These are phyloP conservation scores for Komagataella phaffii DNA, from an alignment of 805 yeast genomes.

Conservation along the genomic window DNA sequence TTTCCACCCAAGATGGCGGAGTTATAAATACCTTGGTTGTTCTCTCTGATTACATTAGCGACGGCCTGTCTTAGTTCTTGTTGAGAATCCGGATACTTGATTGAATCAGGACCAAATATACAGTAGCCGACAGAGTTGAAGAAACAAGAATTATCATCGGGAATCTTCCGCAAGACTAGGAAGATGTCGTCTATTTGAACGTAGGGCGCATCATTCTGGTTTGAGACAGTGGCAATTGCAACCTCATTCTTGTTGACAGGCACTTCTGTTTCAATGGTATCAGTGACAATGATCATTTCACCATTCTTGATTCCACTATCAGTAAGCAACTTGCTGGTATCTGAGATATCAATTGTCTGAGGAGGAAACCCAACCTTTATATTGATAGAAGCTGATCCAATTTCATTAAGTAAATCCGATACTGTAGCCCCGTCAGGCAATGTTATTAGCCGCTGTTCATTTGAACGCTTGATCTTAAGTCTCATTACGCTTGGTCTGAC, in stretches of 20 bases:
- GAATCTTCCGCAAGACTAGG: constrained; percentile 41
- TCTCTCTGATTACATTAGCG: constrained; percentile 25
- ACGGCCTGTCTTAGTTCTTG: constrained; percentile 38
- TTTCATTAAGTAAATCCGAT: constrained; percentile 14
- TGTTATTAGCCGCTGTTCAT: constrained; percentile 8
- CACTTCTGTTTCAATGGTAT: background rate
- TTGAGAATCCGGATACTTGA: constrained; percentile 28
- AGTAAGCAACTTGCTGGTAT: constrained; percentile 13
- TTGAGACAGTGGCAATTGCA: background rate
- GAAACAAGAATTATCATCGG: constrained; percentile 71
- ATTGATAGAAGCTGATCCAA: constrained; percentile 4
- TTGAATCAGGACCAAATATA: constrained; percentile 15
- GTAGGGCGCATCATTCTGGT: background rate
- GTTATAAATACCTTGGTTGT: constrained; percentile 29
- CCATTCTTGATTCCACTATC: constrained; percentile 41
- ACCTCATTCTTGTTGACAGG: background rate
- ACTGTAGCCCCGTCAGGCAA: constrained; percentile 24
- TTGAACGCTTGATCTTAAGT: constrained; percentile 1
- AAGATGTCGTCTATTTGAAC: constrained; percentile 10
- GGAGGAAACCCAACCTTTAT: constrained; percentile 56
- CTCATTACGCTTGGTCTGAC: background rate
- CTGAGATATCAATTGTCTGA: constrained; percentile 20
- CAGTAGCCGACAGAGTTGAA: constrained; percentile 54
- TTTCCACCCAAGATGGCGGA: constrained; percentile 53
- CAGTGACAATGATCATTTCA: constrained; percentile 34